These are phyloP conservation scores for Meyerozyma smithsonii DNA, from an alignment of 1,139 yeast species.

Conservation along the genomic window DNA sequence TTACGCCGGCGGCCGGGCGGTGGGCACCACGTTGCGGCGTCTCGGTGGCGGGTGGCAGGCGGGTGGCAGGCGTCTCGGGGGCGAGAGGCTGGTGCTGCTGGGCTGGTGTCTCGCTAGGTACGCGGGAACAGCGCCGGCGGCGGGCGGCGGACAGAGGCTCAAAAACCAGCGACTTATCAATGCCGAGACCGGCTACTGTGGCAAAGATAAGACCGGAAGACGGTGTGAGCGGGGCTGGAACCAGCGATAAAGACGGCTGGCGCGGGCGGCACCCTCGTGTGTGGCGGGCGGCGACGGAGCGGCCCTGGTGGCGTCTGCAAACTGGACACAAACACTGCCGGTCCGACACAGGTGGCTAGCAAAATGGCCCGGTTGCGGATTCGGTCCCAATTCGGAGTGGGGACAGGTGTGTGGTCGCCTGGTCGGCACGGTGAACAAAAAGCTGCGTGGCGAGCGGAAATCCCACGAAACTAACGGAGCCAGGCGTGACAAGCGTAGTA, in stretches of 20 bases:
- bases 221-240: background rate
- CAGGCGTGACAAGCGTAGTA: background rate
- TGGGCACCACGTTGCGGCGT: background rate
- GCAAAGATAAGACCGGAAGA: background rate
- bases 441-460: background rate
- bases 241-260: background rate
- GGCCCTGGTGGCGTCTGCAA: no score
- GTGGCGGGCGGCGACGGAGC: no score
- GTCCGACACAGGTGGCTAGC: no score
- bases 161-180: background rate
- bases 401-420: no score
- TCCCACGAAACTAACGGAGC: background rate
- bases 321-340: background rate
- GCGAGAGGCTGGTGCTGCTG: background rate
- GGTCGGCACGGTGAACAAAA: no score
- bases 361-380: no score
- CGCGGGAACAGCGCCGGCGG: no score
- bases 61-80: background rate
- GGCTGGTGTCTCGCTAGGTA: no score
- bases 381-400: no score
- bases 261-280: no score
- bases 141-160: no score
- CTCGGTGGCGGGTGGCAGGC: background rate
- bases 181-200: conserved; percentile 3
- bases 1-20: background rate